A percentile compares a stretch with the other conserved stretches of the same genome.
These are phyloP conservation scores for Panicum virgatum DNA, from an alignment of 202 grass and related monocot genomes.

Conservation along the genomic window DNA sequence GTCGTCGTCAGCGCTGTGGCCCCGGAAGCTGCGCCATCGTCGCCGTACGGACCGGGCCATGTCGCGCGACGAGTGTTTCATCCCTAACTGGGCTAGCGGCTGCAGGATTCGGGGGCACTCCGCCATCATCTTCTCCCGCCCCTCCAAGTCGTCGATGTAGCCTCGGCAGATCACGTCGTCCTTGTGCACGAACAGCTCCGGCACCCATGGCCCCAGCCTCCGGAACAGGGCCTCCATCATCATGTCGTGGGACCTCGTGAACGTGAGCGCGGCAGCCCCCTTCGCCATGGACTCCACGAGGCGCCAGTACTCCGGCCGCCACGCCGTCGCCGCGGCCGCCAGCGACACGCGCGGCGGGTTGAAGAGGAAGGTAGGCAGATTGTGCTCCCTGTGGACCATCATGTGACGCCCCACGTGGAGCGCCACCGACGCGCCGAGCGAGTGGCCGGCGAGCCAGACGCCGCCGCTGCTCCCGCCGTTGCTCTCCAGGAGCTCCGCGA, in stretches of 20 bases:
- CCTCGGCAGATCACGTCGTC: constrained; percentile 23
- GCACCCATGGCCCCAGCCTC: background rate
- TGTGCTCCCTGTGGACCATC: no score
- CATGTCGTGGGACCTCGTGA: background rate
- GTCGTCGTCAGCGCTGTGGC: background rate
- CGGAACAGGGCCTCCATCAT: constrained; percentile 11
- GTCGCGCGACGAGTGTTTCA: constrained; percentile 4
- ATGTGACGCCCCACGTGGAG: no score
- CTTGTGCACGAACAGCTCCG: constrained; percentile 33
- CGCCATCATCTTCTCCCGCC: constrained; percentile 3
- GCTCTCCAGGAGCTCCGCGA: no score
- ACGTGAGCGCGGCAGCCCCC: no score
- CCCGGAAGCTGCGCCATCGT: no score
- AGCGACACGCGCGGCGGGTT: constrained; percentile 30
- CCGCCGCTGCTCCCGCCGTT: no score
- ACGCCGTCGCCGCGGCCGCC: background rate
- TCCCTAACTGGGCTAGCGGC: background rate
- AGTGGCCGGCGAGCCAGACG: no score
- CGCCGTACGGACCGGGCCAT: no score
- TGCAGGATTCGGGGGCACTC: background rate
- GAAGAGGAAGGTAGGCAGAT: constrained; percentile 38
- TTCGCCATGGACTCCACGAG: no score
- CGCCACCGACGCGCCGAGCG: no score
- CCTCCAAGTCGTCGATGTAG: constrained; percentile 45
- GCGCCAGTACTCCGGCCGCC: background rate